Conservation (phyloP, 345 rosid species). For the Eutrema heterophyllum region DNA sequence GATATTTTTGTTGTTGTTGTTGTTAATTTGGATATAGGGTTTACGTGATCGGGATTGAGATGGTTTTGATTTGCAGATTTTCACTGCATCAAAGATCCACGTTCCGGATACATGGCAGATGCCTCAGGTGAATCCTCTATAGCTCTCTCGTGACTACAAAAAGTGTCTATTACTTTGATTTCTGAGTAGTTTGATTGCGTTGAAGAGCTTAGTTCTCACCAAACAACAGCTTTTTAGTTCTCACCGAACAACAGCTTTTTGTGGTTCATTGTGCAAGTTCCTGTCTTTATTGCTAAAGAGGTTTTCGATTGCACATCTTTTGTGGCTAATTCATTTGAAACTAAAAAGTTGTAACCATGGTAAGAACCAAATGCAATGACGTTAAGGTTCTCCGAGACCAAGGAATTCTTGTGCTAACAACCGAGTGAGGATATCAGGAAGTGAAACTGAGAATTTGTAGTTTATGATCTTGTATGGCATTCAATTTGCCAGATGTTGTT, state of each 20-base stretch:
- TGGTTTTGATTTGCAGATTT: slow-evolving; percentile 41
- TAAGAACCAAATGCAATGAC: background rate
- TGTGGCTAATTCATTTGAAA: background rate
- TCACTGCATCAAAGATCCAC: slow-evolving; percentile 66
- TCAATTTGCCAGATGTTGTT: background rate
- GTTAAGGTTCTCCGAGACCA: background rate
- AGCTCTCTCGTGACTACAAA: background rate
- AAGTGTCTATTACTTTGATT: background rate
- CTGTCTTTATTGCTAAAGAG: background rate
- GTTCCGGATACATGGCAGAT: slow-evolving; percentile 75
- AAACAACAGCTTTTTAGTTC: background rate
- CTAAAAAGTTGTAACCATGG: background rate
- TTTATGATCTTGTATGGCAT: background rate
- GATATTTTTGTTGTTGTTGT: background rate
- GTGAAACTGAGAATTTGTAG: background rate
- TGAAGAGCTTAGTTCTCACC: background rate
- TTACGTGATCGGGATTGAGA: background rate
- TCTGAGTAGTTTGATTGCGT: background rate
- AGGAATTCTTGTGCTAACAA: background rate
- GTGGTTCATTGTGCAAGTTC: background rate
- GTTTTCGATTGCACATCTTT: background rate
- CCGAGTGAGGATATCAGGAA: background rate
- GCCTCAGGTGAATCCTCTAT: slow-evolving; percentile 55
- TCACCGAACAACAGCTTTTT: background rate
- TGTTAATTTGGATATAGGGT: background rate